A percentile compares a stretch with the other conserved stretches of the same genome.
Evolutionary conservation across 176 grass and related monocot species (phyloP).

Genomic region (Coix lacrymajobi): DNA sequence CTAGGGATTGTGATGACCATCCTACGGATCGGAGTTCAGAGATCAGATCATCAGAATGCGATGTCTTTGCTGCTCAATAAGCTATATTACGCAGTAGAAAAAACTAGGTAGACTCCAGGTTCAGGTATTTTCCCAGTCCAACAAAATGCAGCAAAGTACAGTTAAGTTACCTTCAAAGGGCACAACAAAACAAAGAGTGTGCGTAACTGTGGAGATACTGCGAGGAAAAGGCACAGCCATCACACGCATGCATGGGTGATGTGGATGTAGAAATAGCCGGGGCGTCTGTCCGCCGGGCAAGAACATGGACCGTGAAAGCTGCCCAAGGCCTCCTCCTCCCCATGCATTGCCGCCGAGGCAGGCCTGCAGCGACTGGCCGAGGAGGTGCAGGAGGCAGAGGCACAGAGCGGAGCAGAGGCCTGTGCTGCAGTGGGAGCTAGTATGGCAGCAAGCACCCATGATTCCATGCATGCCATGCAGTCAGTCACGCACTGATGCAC

Average conservation of each 20-base stretch:
- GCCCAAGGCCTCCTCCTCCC: neutral
- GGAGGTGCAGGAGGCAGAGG: neutral
- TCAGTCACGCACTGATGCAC: neutral
- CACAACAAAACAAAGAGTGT: neutral
- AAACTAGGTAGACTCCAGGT: too few species aligned
- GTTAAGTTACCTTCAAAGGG: neutral
- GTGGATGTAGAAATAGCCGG: neutral
- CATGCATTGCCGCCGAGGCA: slow-evolving; percentile 14
- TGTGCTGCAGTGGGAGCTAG: neutral
- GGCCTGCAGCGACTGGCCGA: neutral
- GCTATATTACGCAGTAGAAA: neutral
- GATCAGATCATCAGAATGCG: neutral
- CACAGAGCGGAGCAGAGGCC: neutral
- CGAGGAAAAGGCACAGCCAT: neutral
- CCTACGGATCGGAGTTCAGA: neutral
- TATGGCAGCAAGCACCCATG: slow-evolving; percentile 17
- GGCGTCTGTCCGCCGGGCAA: neutral
- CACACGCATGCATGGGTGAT: neutral
- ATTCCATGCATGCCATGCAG: neutral
- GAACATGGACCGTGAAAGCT: slow-evolving; percentile 8
- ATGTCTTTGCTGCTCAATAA: neutral
- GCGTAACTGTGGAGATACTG: neutral
- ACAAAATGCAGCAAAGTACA: neutral
- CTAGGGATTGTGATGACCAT: neutral
- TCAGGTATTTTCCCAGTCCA: neutral